phyloP scores from a whole-genome alignment of 345 rosid genomes.

The Linum tenue region DNA sequence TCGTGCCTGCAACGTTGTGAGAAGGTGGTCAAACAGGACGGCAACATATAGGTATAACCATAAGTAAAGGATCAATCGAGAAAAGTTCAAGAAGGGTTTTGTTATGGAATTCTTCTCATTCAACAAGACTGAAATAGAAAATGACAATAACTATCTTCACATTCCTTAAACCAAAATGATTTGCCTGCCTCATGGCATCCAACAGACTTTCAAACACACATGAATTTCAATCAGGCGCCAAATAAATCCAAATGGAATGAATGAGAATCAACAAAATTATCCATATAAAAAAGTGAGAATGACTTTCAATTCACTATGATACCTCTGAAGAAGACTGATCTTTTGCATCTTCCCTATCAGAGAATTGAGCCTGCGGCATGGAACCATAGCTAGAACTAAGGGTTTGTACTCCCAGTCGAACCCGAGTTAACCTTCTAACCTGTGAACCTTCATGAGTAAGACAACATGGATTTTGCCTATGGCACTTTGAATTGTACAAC shows the following conservation, averaged over 20 bases:
- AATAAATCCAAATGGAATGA: not conserved
- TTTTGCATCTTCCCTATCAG: conserved; percentile 9
- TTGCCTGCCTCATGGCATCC: too few relatives aligned
- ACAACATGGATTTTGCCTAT: not conserved
- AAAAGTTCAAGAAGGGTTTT: too few relatives aligned
- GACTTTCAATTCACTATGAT: not conserved
- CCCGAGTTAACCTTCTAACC: conserved; percentile 13
- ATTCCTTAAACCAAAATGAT: too few relatives aligned
- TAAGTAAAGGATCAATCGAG: too few relatives aligned
- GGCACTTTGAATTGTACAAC: not conserved
- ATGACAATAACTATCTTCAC: too few relatives aligned
- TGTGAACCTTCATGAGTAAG: not conserved
- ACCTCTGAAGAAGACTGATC: conserved; percentile 15
- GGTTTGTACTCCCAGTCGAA: conserved; percentile 10
- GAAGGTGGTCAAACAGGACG: not conserved
- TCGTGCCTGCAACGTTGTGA: conserved; percentile 12
- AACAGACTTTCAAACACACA: too few relatives aligned
- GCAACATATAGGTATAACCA: not conserved
- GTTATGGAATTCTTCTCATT: too few relatives aligned
- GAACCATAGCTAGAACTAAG: conserved; percentile 13
- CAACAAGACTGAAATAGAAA: too few relatives aligned
- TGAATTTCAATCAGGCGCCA: not conserved
- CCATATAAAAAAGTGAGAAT: not conserved
- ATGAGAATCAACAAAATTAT: not conserved
- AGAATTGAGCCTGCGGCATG: conserved; percentile 14